Evolutionary conservation across 768 basidiomycete genomes (phyloP), one percentile per base, ranked within the genome.

Genomic region (Termitomyces sp.): DNA sequence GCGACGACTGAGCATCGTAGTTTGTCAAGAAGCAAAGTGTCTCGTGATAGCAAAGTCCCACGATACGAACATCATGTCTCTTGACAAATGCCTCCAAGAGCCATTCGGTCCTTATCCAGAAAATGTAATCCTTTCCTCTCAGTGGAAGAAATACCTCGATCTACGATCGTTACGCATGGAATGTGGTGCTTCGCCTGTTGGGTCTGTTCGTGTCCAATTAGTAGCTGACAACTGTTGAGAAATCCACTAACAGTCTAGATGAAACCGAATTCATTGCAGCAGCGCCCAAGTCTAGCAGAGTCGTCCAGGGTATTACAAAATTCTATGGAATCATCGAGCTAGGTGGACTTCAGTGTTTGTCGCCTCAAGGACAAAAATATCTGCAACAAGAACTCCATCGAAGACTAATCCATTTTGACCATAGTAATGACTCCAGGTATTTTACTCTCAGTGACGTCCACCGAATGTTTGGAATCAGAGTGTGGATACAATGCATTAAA

Each of bases 311-410:
- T n/a, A 59, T 67, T 1, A 75, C 84, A 20, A 70, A 75, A 12
- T 83, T 86, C 59, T 79, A 76, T 33, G 86, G 85, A 0, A 63
- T 78, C 6, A 70, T 87, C 0, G 72, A 73, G 40, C 76, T 88
- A 58, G 63, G 71, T 2, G 57, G 69, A 2, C 71, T 81, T 0
- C 61, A 68, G 1, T 85, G 83, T 77, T 77, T 88, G 22, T 80
- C 84, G 0, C 69, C 72, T 0, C 64, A 64, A 44, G 87, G 84
- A 1, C 57, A 63, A 36, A 62, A 69, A 40, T 68, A 62, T 52
- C 62, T 88, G 6, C 69, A 80, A 52, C 42, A 53, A 4, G 84
- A 84, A 52, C 64, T 87, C 12, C 70, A 73, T 20, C 59, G 73
- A 42, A 70, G 80, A 16, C 75, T 77, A 46, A 47, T 58, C 16